Base-by-base conservation (phyloP, 2,329 filamentous ascomycete species). In the Neonectria coccinea region DNA sequence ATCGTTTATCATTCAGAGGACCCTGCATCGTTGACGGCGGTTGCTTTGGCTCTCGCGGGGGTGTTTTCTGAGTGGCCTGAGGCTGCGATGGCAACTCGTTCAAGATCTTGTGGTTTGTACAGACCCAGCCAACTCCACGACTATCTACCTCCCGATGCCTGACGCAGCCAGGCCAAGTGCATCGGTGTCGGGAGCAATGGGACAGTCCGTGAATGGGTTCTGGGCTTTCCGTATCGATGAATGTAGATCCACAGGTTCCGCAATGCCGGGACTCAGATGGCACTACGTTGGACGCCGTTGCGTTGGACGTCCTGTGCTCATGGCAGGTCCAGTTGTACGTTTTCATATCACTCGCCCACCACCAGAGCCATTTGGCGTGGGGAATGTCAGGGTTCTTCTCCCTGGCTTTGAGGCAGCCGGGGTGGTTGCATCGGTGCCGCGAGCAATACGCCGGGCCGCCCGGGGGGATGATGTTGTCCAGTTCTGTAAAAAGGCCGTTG, bases 171-270 rank as follows among this genome's bases (percentile, higher is more conserved):
- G n/a, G n/a, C 6, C 25, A n/a, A 5, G 56, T 50, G 36, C 51
- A 63, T 52, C 52, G 33, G 45, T 66, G 51, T 18, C 52, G 53
- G 7, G 22, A 4, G 44, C 55, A 66, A 16, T 47, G 56, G 7
- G n/a, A 22, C 8, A 18, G 2, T 9, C 20, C 29, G n/a, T 31
- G 11, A 3, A 20, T 6, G 14, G 31, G 4, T 8, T 36, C 9
- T 16, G 50, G 25, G 48, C 20, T 42, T 11, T 39, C 31, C 10
- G 27, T 10, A 9, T 36, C 45, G 1, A 16, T 9, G 12, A 50
- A 39, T 1, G 29, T 14, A 9, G 11, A 18, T 6, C 18, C 14
- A 20, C 55, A 57, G 10, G 7, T 5, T 6, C 36, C 20, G 22
- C 55, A 57, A 8, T 5, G 29, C 36, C 20, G 44, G n/a, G 18